These are phyloP conservation scores for Paecilomyces sp. DNA, from an alignment of 2,329 filamentous ascomycete genomes.

Conservation along the genomic window DNA sequence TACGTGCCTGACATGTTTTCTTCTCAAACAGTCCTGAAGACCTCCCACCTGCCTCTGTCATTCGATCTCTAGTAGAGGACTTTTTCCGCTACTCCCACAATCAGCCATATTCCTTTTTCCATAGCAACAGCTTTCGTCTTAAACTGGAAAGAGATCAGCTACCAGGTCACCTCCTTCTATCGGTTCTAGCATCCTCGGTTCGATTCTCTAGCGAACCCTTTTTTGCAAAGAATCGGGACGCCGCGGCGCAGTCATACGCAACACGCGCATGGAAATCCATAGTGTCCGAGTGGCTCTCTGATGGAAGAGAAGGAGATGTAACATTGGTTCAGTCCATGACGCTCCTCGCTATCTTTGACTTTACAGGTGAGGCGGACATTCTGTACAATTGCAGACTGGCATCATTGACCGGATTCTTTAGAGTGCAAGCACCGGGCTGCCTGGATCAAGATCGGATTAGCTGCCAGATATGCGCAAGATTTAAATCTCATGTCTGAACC, in stretches of 20 bases:
- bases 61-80: conserved; percentile 14
- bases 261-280: conserved; percentile 28
- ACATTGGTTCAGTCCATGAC: background rate
- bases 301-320: background rate
- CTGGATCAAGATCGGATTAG: conserved; percentile 30
- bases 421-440: conserved; percentile 20
- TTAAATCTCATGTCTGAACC: conserved; percentile 25
- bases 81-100: conserved; percentile 31
- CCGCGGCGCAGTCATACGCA: conserved; percentile 20
- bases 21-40: background rate
- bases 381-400: background rate
- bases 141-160: conserved; percentile 15
- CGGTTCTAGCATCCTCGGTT: conserved; percentile 23
- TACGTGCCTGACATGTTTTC: background rate
- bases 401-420: background rate
- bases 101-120: conserved; percentile 33
- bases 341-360: background rate
- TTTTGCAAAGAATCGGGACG: conserved; percentile 14
- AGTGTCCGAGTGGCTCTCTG: conserved; percentile 24
- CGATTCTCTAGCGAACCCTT: conserved; percentile 22
- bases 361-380: background rate
- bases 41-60: conserved; percentile 9
- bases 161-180: conserved; percentile 23
- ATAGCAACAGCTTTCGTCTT: conserved; percentile 25
- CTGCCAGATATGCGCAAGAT: conserved; percentile 56